Conservation (phyloP, 2,329 filamentous ascomycete genomes). For the Ceratocystis variospora region DNA sequence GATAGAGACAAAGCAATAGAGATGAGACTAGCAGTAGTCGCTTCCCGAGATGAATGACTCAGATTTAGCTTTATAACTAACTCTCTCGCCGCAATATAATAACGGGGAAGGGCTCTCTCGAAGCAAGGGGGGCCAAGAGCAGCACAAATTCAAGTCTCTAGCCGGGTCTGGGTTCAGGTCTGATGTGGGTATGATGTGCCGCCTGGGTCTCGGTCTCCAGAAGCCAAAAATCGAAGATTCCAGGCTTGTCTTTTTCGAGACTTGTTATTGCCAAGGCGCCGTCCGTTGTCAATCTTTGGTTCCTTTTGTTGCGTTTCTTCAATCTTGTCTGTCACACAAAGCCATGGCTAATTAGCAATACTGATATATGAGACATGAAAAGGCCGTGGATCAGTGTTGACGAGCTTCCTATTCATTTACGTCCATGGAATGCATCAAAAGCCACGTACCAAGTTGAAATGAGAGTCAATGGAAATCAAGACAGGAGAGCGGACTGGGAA, state of each 20-base stretch:
- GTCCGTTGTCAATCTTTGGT: background rate
- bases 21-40: background rate
- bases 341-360: background rate
- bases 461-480: background rate
- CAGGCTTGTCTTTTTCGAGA: background rate
- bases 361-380: background rate
- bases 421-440: background rate
- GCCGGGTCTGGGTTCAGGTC: too few species aligned
- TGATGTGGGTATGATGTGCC: too few species aligned
- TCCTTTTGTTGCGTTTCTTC: background rate
- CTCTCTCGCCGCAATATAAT: too few species aligned
- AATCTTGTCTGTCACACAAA: background rate
- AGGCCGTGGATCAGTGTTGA: background rate
- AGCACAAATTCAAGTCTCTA: background rate
- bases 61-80: background rate
- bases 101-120: background rate
- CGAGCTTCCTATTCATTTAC: background rate
- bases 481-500: background rate
- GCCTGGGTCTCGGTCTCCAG: background rate
- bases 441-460: background rate
- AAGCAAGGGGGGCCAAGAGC: background rate
- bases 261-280: background rate
- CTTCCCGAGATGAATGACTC: constrained; percentile 4
- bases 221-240: background rate
- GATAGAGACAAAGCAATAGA: background rate